Evolutionary conservation across 164 flowering plant genomes (phyloP), one percentile per base, ranked within the genome.

Genomic region (Brasenia schreberi): DNA sequence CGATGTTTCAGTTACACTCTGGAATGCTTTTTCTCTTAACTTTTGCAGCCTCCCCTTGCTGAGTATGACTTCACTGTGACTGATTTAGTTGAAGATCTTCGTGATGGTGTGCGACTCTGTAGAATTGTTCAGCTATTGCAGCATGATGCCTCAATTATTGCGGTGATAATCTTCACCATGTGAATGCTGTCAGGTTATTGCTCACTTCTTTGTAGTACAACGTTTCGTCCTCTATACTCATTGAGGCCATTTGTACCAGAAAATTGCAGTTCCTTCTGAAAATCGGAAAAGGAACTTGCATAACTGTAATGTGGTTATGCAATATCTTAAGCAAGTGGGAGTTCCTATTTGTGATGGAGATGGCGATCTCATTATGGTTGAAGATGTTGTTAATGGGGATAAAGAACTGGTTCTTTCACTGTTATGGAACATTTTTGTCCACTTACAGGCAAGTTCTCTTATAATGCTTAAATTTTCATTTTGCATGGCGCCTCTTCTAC

Each of bases 381-480:
- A 94, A 68, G 99, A 94, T 76, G 42, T 94, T 74, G 87, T 72
- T 56, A 78, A 72, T 73, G 92, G 92, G 66, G 99, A 94, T 59
- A 89, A 82, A 78, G 97, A 91, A 72, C 83, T 94, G 65, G 75
- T 75, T 42, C 72, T 91, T 66, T 80, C 86, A 23, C 68, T 94
- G 81, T 81, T 94, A 2, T 94, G 97, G 97, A 91, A 94, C 77
- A 81, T 91, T 71, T 94, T 94, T 81, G 81, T 87, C 64, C 88
- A 88, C 75, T 74, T 94, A 78, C 99, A 94, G 96, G 99, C 87
- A 12, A 49, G 70, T 27, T 33, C 1, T 5, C 64, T 60, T 42
- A 65, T 19, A 63, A 23, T 66, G 53, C 53, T 7, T 45, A 45
- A 45, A 45, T 45, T 45, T 12, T 45, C 53, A 7, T 45, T 45